Conservation (phyloP, 164 flowering plant species). For the Kingdonia uniflora region DNA sequence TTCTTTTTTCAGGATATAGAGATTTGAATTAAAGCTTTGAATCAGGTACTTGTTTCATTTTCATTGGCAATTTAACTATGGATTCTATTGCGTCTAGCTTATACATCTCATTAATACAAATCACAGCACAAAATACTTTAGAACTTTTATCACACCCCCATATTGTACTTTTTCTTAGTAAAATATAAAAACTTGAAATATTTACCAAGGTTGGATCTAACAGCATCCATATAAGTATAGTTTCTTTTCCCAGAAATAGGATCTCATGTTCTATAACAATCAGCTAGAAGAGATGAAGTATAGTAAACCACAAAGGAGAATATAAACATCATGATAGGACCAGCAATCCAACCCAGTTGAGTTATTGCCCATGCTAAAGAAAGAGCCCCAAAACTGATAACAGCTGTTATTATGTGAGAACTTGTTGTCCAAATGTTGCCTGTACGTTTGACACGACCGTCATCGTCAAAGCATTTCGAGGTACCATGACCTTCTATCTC, state of each 20-base stretch:
- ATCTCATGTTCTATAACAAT: slow-evolving; percentile 13
- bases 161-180: too few species aligned
- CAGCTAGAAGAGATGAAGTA: slow-evolving; percentile 12
- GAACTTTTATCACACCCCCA: background rate
- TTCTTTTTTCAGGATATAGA: too few species aligned
- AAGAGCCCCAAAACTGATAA: slow-evolving; percentile 17
- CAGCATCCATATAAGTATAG: slow-evolving; percentile 14
- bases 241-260: slow-evolving; percentile 14
- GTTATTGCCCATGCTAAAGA: slow-evolving; percentile 14
- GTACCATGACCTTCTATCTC: background rate
- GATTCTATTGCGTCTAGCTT: too few species aligned
- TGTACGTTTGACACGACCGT: slow-evolving; percentile 8
- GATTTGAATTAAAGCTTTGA: too few species aligned
- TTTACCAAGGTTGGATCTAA: slow-evolving; percentile 12
- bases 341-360: slow-evolving; percentile 19
- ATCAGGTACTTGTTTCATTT: too few species aligned
- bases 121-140: background rate
- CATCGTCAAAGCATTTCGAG: slow-evolving; percentile 10
- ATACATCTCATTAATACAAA: background rate
- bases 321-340: slow-evolving; percentile 10
- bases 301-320: slow-evolving; percentile 15
- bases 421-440: slow-evolving; percentile 15
- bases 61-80: too few species aligned
- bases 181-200: background rate
- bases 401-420: slow-evolving; percentile 17